A percentile compares a stretch with the other conserved stretches of the same genome.
Conservation (phyloP, 805 yeast genomes). For the Dipodascus geniculatus region DNA sequence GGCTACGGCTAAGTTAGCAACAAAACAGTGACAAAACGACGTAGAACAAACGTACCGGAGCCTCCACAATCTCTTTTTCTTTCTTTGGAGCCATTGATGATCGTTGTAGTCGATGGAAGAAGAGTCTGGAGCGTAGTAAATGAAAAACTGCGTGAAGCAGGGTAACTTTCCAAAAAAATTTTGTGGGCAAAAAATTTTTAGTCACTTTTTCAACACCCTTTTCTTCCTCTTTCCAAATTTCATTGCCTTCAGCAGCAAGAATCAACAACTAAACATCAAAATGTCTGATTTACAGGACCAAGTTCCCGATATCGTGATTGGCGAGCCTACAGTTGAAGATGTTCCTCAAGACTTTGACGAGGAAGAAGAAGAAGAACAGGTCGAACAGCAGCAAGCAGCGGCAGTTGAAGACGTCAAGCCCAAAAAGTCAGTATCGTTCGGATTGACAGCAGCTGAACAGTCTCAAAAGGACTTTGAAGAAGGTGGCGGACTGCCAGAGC, state of each 20-base stretch:
- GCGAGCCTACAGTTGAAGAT: conserved; percentile 39
- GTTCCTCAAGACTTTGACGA: conserved; percentile 34
- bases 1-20: neutral
- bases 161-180: neutral
- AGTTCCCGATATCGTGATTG: conserved; percentile 74
- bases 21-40: neutral
- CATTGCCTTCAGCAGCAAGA: no score
- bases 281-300: conserved; percentile 61
- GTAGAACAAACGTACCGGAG: neutral
- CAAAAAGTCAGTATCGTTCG: conserved; percentile 74
- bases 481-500: conserved; percentile 97
- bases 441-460: conserved; percentile 55
- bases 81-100: conserved; percentile 12
- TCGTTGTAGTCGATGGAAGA: neutral
- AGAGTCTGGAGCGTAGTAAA: neutral
- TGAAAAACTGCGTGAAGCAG: neutral
- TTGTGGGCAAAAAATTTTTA: no score
- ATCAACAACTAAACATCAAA: neutral
- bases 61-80: conserved; percentile 6
- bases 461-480: conserved; percentile 83
- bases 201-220: neutral
- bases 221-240: neutral
- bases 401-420: conserved; percentile 32
- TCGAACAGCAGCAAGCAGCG: conserved; percentile 19
- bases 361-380: conserved; percentile 31